Evolutionary conservation across 305 asterid genomes (phyloP).

Genomic region (Galium porrigens): DNA sequence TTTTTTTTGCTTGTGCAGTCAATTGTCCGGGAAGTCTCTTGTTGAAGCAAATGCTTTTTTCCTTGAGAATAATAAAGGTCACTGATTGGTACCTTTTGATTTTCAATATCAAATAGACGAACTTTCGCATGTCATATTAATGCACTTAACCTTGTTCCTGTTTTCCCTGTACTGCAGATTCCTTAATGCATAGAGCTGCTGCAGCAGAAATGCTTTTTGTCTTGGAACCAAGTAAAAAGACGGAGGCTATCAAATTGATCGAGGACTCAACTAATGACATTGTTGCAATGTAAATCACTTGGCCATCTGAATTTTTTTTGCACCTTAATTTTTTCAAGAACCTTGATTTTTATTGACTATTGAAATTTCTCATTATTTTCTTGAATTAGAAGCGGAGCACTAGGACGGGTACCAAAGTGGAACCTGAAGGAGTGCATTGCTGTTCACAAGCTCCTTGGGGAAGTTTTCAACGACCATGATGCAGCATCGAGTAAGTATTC

Average conservation of each 20-base stretch:
- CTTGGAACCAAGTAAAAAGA: slow-evolving; percentile 66
- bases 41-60: slow-evolving; percentile 57
- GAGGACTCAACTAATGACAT: slow-evolving; percentile 49
- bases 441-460: slow-evolving; percentile 53
- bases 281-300: slow-evolving; percentile 36
- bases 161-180: slow-evolving; percentile 35
- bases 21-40: slow-evolving; percentile 68
- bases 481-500: slow-evolving; percentile 58
- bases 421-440: slow-evolving; percentile 55
- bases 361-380: slow-evolving; percentile 13
- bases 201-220: slow-evolving; percentile 77
- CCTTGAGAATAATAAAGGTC: slow-evolving; percentile 72
- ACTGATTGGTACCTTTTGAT: slow-evolving; percentile 11
- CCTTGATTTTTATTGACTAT: not conserved
- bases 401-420: slow-evolving; percentile 34
- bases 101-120: not conserved
- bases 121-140: not conserved
- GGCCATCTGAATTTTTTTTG: not conserved
- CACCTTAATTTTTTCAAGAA: not conserved
- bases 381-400: slow-evolving; percentile 40
- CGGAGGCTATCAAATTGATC: slow-evolving; percentile 57
- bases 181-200: slow-evolving; percentile 75
- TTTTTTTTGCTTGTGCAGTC: slow-evolving; percentile 31
- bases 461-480: slow-evolving; percentile 40
- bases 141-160: not conserved